phyloP scores from a whole-genome alignment of 2,329 filamentous ascomycete genomes.

The Ramularia endophylla region DNA sequence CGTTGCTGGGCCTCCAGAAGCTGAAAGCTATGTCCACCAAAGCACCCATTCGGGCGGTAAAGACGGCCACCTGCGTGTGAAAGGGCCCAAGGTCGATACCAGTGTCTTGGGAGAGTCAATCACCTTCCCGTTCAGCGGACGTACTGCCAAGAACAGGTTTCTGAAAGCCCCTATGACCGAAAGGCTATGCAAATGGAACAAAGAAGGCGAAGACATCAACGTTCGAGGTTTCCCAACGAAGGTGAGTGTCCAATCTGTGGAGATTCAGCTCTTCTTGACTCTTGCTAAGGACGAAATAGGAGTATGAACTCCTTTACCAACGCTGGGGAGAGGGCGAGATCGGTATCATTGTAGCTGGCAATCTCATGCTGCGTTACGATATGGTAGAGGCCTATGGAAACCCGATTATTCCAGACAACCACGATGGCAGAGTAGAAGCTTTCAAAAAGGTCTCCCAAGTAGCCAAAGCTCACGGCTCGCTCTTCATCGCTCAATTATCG shows the following conservation, averaged over 20 bases:
- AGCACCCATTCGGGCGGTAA: slow-evolving; percentile 8
- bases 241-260: too few relatives aligned
- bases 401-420: slow-evolving; percentile 24
- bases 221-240: slow-evolving; percentile 24
- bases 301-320: slow-evolving; percentile 23
- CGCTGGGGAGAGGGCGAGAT: slow-evolving; percentile 28
- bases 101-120: slow-evolving; percentile 18
- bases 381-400: slow-evolving; percentile 29
- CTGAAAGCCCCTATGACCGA: slow-evolving; percentile 31
- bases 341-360: slow-evolving; percentile 27
- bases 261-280: too few relatives aligned
- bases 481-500: slow-evolving; percentile 27
- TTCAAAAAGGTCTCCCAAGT: slow-evolving; percentile 19
- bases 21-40: slow-evolving; percentile 19
- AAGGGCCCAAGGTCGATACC: slow-evolving; percentile 20
- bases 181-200: slow-evolving; percentile 26
- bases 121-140: slow-evolving; percentile 26
- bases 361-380: slow-evolving; percentile 28
- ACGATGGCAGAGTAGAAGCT: slow-evolving; percentile 21
- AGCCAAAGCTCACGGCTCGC: slow-evolving; percentile 22
- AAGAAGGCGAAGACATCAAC: slow-evolving; percentile 17
- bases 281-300: too few relatives aligned
- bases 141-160: slow-evolving; percentile 26
- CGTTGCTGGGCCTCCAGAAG: slow-evolving; percentile 12
- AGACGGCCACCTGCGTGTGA: slow-evolving; percentile 19